These are phyloP conservation scores for Orbilia oligospora DNA, from an alignment of 2,329 filamentous ascomycete species.

Conservation along the genomic window DNA sequence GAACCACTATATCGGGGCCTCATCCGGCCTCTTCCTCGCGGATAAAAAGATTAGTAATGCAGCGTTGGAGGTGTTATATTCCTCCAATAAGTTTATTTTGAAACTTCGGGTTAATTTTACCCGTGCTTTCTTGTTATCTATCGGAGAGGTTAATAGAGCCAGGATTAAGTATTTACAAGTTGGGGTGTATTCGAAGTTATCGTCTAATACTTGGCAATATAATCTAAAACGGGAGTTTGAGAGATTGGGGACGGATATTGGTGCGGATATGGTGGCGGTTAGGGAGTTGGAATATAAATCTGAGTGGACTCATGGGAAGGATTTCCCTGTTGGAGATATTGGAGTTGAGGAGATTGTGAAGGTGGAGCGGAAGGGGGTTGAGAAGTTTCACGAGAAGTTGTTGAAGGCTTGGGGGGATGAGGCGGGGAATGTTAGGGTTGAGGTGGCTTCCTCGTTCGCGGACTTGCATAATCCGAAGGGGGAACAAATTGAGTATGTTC, in stretches of 20 bases:
- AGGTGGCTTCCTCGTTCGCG: too few relatives aligned
- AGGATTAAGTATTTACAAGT: constrained; percentile 19
- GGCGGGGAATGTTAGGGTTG: background rate
- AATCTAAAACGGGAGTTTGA: constrained; percentile 40
- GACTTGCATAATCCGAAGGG: too few relatives aligned
- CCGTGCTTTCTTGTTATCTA: constrained; percentile 29
- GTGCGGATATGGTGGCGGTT: constrained; percentile 15
- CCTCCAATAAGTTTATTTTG: constrained; percentile 33
- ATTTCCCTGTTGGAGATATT: constrained; percentile 2
- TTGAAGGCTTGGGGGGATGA: constrained; percentile 18
- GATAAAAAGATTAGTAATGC: constrained; percentile 32
- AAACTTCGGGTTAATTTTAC: constrained; percentile 42
- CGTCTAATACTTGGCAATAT: constrained; percentile 25
- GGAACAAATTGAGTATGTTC: background rate
- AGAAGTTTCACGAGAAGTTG: constrained; percentile 21
- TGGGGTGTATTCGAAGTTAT: constrained; percentile 32
- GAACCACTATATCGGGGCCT: constrained; percentile 45
- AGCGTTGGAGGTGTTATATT: constrained; percentile 31
- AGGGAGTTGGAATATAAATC: constrained; percentile 32
- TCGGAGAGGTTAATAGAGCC: constrained; percentile 20
- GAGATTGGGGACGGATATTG: constrained; percentile 23
- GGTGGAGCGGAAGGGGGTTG: constrained; percentile 24
- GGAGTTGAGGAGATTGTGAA: background rate
- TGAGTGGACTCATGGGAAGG: constrained; percentile 37
- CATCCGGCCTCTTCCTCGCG: constrained; percentile 29